Evolutionary conservation across 805 yeast species (phyloP).

Genomic region (Pichia membranifaciens): DNA sequence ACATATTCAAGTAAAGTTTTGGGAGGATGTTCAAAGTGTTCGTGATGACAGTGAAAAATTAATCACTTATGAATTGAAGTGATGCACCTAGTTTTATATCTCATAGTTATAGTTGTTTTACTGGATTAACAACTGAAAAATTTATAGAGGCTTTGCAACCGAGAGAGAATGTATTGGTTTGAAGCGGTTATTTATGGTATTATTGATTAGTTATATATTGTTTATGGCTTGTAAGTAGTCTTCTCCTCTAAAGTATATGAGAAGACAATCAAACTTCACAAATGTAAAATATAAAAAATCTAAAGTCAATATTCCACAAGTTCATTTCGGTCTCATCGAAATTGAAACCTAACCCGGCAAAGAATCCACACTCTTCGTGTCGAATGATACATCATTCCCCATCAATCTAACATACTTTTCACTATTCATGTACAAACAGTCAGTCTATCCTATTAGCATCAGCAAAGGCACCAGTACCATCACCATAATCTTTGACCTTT

Average conservation of each 20-base stretch:
- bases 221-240: no score
- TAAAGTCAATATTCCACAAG: no score
- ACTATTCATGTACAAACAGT: no score
- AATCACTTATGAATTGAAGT: slow-evolving; percentile 10
- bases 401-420: no score
- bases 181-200: no score
- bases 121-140: background rate
- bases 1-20: slow-evolving; percentile 35
- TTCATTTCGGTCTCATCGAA: background rate
- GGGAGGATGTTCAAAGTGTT: slow-evolving; percentile 39
- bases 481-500: slow-evolving; percentile 67
- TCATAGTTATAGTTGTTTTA: no score
- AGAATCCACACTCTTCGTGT: slow-evolving; percentile 19
- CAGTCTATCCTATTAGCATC: slow-evolving; percentile 22
- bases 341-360: slow-evolving; percentile 8
- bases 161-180: no score
- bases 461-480: slow-evolving; percentile 43
- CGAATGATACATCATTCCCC: background rate
- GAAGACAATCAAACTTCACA: no score
- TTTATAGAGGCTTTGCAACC: background rate
- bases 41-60: slow-evolving; percentile 28
- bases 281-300: no score
- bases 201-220: no score
- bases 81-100: background rate
- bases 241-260: no score